Evolutionary conservation across 805 yeast genomes (phyloP), one percentile per base, ranked within the genome.

Genomic region (Brettanomyces naardenensis): DNA sequence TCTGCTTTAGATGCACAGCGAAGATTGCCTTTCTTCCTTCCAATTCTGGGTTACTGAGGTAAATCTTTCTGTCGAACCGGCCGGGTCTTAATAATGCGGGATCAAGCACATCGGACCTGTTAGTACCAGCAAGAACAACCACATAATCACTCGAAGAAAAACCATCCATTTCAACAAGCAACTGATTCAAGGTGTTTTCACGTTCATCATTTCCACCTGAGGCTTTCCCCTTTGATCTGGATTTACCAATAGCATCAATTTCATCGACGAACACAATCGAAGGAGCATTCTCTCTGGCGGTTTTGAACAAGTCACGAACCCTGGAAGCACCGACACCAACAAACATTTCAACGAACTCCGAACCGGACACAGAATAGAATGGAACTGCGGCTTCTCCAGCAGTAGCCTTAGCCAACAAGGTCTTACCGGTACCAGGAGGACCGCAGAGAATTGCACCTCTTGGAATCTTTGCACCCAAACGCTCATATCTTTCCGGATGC

Each of bases 321-420:
- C 97, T 73, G 3, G 90, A 80, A 4, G 96, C 95, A 65, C 96
- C 96, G 19, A 88, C 95, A 64, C 96, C 96, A 17, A 85, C 94
- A 67, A 85, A 88, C 95, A 88, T 88, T 60, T 88, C 95, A n/a
- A 87, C 94, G 49, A 88, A 88, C 58, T 88, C 96, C 11, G 95
- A 86, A 51, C 95, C 96, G 1, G 94, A 82, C 5, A 88, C 95
- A 18, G 92, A 80, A 46, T 78, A 78, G 58, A 88, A 88, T 19
- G 97, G 95, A 36, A 88, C 97, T 36, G 86, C 92, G 2, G 96
- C 95, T 59, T 88, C 96, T 49, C 97, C 96, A 3, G 96, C 97
- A 19, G 96, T 88, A 10, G 96, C 96, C 59, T 84, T 87, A 19
- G 96, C 96, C 40, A 88, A 64, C 45, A 88, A 63, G 0, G 97